phyloP scores from a whole-genome alignment of 2,329 filamentous ascomycete genomes.

The Neofusicoccum cordaticola region DNA sequence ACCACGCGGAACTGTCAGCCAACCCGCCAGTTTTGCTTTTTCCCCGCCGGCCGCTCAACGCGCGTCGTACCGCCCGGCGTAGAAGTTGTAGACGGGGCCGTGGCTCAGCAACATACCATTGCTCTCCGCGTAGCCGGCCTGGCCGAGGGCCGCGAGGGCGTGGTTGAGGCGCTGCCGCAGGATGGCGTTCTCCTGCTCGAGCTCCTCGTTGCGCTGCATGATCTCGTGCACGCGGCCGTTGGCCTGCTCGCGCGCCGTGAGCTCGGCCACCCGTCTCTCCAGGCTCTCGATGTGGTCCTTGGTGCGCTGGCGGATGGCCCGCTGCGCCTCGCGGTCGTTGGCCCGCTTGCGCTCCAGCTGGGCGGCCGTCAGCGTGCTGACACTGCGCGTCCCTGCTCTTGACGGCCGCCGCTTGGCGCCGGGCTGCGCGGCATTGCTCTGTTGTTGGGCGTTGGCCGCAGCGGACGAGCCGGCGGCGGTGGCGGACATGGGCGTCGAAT shows the following conservation, averaged over 20 bases:
- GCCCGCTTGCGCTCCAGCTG: conserved; percentile 59
- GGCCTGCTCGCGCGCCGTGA: conserved; percentile 48
- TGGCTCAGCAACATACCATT: conserved; percentile 33
- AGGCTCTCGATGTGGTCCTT: conserved; percentile 59
- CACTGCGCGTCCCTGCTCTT: conserved; percentile 56
- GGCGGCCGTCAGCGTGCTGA: conserved; percentile 55
- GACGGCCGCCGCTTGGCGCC: conserved; percentile 49
- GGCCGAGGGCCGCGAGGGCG: conserved; percentile 39
- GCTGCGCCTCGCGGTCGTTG: conserved; percentile 60
- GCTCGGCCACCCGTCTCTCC: conserved; percentile 54
- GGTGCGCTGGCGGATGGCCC: conserved; percentile 58
- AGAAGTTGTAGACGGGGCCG: neutral
- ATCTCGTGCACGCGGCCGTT: conserved; percentile 49
- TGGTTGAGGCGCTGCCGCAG: conserved; percentile 50
- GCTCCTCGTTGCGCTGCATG: conserved; percentile 52
- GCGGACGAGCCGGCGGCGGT: neutral
- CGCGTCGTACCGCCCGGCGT: conserved; percentile 2
- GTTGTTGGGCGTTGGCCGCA: neutral
- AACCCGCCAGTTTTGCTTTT: conserved; percentile 11
- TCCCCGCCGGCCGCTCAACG: conserved; percentile 9
- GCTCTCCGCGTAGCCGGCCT: conserved; percentile 30
- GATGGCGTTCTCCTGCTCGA: conserved; percentile 55
- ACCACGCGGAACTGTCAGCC: conserved; percentile 9
- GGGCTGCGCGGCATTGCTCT: conserved; percentile 20
- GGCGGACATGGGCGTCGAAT: conserved; percentile 22